These are phyloP conservation scores for Fusarium agapanthi DNA, from an alignment of 2,329 filamentous ascomycete genomes.

Conservation along the genomic window DNA sequence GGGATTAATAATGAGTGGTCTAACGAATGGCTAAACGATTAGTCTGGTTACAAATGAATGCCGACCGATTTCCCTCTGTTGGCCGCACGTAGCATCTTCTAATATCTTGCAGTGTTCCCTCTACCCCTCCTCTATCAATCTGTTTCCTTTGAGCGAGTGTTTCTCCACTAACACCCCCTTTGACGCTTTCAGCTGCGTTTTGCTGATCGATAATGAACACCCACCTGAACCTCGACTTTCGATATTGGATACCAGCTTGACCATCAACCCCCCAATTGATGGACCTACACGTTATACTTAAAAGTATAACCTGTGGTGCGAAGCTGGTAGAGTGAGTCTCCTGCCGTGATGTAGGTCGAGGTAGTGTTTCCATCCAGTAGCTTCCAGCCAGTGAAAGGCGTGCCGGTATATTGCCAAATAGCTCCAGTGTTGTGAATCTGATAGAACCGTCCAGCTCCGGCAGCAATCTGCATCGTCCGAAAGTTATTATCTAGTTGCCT, in stretches of 20 bases:
- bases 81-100: fast-evolving
- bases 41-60: neutral
- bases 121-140: fast-evolving
- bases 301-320: neutral
- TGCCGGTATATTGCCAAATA: neutral
- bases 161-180: no score
- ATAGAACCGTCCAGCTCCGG: neutral
- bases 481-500: neutral
- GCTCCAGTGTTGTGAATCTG: neutral
- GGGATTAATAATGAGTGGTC: fast-evolving
- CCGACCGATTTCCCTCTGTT: fast-evolving
- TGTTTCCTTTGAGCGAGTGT: neutral
- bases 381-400: neutral
- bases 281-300: neutral
- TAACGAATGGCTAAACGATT: neutral
- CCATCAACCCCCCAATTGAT: neutral
- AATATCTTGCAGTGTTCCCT: fast-evolving
- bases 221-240: neutral
- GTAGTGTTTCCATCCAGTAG: neutral
- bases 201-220: no score
- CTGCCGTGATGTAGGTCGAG: neutral
- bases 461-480: neutral
- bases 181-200: neutral
- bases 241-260: neutral
- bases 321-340: neutral